Evolutionary conservation across 371 early-diverging fungal species (phyloP).

Genomic region (Rhizomucor miehei): DNA sequence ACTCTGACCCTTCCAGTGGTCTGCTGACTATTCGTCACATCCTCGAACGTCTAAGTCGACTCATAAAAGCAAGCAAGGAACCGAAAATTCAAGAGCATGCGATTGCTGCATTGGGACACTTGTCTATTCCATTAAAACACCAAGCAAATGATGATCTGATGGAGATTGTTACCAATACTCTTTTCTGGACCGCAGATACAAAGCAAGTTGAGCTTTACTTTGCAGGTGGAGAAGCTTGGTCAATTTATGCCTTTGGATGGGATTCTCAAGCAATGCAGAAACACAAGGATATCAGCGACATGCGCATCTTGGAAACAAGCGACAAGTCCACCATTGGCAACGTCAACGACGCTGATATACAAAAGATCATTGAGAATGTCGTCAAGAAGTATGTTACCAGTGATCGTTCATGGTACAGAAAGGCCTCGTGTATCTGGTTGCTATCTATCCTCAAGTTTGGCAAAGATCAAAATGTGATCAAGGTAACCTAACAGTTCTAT

Average conservation of each 20-base stretch:
- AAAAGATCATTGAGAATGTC: conserved; percentile 50
- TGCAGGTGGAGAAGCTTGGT: conserved; percentile 79
- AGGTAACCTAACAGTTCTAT: no score
- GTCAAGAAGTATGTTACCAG: conserved; percentile 46
- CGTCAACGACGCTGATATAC: conserved; percentile 14
- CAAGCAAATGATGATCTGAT: conserved; percentile 18
- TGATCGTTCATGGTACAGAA: conserved; percentile 64
- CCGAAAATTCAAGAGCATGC: conserved; percentile 77
- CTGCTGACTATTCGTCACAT: conserved; percentile 14
- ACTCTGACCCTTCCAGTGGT: neutral
- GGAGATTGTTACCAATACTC: conserved; percentile 45
- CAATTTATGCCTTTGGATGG: conserved; percentile 71
- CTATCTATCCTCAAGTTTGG: conserved; percentile 81
- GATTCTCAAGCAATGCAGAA: conserved; percentile 64
- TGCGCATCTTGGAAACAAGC: conserved; percentile 21
- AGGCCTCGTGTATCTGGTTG: conserved; percentile 85
- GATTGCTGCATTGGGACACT: conserved; percentile 65
- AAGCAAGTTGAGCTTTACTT: conserved; percentile 86
- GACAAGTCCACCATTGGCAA: conserved; percentile 13
- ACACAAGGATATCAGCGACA: conserved; percentile 61
- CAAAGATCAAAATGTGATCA: conserved; percentile 44
- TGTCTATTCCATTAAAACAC: conserved; percentile 47
- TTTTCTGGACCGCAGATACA: conserved; percentile 62
- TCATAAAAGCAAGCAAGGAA: conserved; percentile 60
- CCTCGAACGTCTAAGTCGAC: conserved; percentile 42